A percentile compares a stretch with the other conserved stretches of the same genome.
Conservation (phyloP, 2,329 filamentous ascomycete species). For the Colletotrichum lindemuthianum region DNA sequence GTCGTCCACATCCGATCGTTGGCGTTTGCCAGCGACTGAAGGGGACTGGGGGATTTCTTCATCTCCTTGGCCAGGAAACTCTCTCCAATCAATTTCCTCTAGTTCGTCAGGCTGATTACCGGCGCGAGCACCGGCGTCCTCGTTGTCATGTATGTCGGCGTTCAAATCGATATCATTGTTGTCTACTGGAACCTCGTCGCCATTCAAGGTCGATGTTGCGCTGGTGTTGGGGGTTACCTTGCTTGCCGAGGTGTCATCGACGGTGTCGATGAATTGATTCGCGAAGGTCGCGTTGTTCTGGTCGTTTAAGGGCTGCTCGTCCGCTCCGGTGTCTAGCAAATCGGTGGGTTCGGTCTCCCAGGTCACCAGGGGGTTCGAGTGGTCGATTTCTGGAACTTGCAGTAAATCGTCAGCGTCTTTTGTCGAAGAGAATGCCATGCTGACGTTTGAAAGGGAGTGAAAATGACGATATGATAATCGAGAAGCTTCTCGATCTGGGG, state of each 20-base stretch:
- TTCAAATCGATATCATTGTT: constrained; percentile 46
- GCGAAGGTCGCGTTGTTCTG: constrained; percentile 6
- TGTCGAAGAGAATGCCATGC: constrained; percentile 38
- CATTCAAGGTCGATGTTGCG: constrained; percentile 47
- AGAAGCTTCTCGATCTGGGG: neutral
- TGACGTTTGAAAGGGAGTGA: constrained; percentile 34
- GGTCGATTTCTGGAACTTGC: constrained; percentile 40
- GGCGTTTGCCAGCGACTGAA: constrained; percentile 37
- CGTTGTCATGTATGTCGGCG: constrained; percentile 31
- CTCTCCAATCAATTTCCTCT: constrained; percentile 42
- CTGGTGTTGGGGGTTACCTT: constrained; percentile 40
- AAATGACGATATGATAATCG: constrained; percentile 12
- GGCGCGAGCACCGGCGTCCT: neutral
- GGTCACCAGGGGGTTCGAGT: constrained; percentile 41
- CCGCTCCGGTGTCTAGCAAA: neutral
- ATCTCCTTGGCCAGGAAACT: constrained; percentile 38
- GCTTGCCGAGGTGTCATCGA: constrained; percentile 14
- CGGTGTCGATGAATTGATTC: constrained; percentile 5
- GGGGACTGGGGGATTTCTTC: constrained; percentile 29
- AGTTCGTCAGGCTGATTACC: constrained; percentile 25
- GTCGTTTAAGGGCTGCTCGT: constrained; percentile 16
- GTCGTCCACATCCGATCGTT: constrained; percentile 39
- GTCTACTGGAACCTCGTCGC: constrained; percentile 42
- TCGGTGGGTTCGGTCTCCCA: constrained; percentile 34
- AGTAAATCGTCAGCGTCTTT: constrained; percentile 40